These are phyloP conservation scores for Biancaea sappan DNA, from an alignment of 306 rosid genomes.

Conservation along the genomic window DNA sequence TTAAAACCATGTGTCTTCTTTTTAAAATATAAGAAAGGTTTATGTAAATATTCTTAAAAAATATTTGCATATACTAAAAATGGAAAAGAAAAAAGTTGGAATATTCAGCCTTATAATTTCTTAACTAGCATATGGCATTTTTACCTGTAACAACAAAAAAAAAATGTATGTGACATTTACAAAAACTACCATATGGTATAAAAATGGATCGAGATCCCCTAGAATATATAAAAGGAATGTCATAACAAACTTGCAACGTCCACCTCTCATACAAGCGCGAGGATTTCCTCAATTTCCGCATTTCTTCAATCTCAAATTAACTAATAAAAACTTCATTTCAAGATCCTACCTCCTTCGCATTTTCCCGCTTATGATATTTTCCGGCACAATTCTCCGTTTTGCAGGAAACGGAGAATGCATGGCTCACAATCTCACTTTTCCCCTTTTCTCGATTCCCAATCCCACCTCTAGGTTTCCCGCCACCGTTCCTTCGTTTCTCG, in stretches of 20 bases:
- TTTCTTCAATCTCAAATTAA: not conserved
- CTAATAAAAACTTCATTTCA: not conserved
- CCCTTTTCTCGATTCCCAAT: not conserved
- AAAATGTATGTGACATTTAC: too few relatives aligned
- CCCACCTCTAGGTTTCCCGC: not conserved
- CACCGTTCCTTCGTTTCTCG: not conserved
- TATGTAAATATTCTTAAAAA: too few relatives aligned
- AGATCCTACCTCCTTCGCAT: not conserved
- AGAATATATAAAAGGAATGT: too few relatives aligned
- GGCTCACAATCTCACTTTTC: not conserved
- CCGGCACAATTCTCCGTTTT: not conserved
- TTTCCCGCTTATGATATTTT: not conserved
- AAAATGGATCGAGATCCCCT: too few relatives aligned
- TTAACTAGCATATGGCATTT: too few relatives aligned
- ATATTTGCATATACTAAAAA: too few relatives aligned
- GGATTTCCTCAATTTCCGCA: not conserved
- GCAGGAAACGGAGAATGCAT: not conserved
- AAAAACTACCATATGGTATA: too few relatives aligned
- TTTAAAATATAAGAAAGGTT: too few relatives aligned
- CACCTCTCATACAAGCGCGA: not conserved
- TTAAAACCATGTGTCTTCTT: too few relatives aligned
- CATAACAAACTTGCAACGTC: not conserved
- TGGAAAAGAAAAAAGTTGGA: too few relatives aligned
- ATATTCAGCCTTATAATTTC: too few relatives aligned
- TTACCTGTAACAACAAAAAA: too few relatives aligned